Evolutionary conservation across 1,284 basidiomycete species (phyloP).

Genomic region (Cryptococcus sp.): DNA sequence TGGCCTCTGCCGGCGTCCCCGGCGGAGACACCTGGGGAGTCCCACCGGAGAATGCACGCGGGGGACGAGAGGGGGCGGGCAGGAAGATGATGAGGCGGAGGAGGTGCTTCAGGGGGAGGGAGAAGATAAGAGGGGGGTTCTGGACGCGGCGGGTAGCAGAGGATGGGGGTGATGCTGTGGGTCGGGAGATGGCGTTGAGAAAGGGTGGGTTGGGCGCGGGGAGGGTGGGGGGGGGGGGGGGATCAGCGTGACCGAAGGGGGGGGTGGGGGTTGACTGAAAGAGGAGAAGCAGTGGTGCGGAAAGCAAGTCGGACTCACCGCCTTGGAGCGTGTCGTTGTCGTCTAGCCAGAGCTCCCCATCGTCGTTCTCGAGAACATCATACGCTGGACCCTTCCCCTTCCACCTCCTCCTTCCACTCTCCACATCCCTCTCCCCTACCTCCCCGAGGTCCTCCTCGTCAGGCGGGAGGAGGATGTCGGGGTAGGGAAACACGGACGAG

Average conservation of each 20-base stretch:
- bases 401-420: constrained; percentile 3
- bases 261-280: not conserved
- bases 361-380: constrained; percentile 14
- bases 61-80: constrained; percentile 25
- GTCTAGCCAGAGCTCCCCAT: constrained; percentile 27
- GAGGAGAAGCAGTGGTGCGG: not conserved
- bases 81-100: constrained; percentile 31
- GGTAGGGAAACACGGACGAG: constrained; percentile 32
- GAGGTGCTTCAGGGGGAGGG: constrained; percentile 29
- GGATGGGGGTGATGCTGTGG: too few species aligned
- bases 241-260: not conserved
- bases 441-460: constrained; percentile 7
- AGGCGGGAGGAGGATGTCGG: constrained; percentile 40
- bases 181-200: not conserved
- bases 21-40: constrained; percentile 29
- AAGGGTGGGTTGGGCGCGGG: not conserved
- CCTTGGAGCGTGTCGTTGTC: constrained; percentile 19
- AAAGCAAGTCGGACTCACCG: not conserved
- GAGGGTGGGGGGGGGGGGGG: not conserved
- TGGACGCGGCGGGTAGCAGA: too few species aligned
- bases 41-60: constrained; percentile 29
- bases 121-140: constrained; percentile 36
- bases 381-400: constrained; percentile 21
- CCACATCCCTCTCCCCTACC: constrained; percentile 3
- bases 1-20: constrained; percentile 5